A percentile compares a stretch with the other conserved stretches of the same genome.
Conservation (phyloP, 495 filamentous ascomycete species). For the Aspergillus egyptiacus region DNA sequence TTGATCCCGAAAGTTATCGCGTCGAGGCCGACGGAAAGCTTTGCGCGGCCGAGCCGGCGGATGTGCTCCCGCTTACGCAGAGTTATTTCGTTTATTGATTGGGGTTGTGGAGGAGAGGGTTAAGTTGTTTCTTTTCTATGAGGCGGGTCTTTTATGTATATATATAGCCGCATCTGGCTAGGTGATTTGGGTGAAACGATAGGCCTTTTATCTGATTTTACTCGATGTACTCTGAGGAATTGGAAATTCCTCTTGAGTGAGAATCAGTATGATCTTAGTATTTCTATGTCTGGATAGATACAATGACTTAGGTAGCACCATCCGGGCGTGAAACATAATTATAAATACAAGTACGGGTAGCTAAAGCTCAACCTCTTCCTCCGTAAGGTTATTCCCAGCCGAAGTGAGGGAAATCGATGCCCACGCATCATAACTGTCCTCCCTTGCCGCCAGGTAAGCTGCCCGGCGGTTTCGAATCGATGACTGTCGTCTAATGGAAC, state of each 20-base stretch:
- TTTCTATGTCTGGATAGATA: too few species aligned
- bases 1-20: conserved; percentile 85
- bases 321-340: background rate
- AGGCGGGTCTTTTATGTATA: too few species aligned
- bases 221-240: too few species aligned
- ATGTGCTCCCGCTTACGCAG: conserved; percentile 73
- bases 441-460: conserved; percentile 37
- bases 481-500: background rate
- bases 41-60: conserved; percentile 70
- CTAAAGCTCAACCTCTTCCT: conserved; percentile 46
- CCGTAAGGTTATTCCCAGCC: conserved; percentile 40
- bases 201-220: too few species aligned
- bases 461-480: conserved; percentile 13
- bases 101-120: too few species aligned
- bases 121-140: too few species aligned
- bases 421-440: conserved; percentile 39
- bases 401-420: conserved; percentile 40
- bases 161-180: too few species aligned
- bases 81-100: conserved; percentile 22
- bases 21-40: conserved; percentile 82
- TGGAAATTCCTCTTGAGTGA: too few species aligned
- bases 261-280: too few species aligned
- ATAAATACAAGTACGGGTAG: background rate
- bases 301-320: too few species aligned
- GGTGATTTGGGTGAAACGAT: too few species aligned